Evolutionary conservation across 192 early-diverging fungal species (phyloP).

Genomic region (Chytriomyces sp.): DNA sequence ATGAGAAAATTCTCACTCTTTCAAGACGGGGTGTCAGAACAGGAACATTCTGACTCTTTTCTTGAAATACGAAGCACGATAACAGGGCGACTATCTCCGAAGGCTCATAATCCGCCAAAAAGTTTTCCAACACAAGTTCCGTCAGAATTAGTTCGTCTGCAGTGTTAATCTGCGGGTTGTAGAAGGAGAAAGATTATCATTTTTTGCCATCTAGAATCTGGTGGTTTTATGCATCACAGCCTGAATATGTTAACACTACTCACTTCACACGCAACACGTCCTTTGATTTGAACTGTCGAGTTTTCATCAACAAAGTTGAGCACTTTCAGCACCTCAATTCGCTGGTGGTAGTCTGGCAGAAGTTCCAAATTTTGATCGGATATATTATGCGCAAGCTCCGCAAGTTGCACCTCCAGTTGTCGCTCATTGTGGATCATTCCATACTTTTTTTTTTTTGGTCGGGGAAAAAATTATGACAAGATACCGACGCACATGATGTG

Average conservation of each 20-base stretch:
- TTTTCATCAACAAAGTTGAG: constrained; percentile 83
- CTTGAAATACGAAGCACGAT: constrained; percentile 94
- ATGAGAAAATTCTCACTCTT: constrained; percentile 32
- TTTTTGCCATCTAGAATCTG: neutral
- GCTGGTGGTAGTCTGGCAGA: constrained; percentile 89
- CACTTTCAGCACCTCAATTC: constrained; percentile 81
- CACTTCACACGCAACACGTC: constrained; percentile 92
- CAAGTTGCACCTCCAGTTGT: constrained; percentile 69
- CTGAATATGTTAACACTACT: neutral
- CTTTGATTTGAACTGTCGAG: constrained; percentile 91
- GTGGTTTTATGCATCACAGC: neutral
- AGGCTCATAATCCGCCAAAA: constrained; percentile 84
- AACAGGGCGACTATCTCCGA: constrained; percentile 93
- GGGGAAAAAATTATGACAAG: neutral
- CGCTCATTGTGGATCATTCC: constrained; percentile 61
- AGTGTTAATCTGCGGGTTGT: constrained; percentile 77
- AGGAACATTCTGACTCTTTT: constrained; percentile 75
- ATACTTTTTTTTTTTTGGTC: constrained; percentile 45
- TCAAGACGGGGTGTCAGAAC: constrained; percentile 69
- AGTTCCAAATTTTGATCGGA: constrained; percentile 93
- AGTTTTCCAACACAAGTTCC: constrained; percentile 93
- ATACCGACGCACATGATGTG: neutral
- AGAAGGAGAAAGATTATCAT: neutral
- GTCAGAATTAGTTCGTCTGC: constrained; percentile 94
- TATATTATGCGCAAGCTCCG: constrained; percentile 76